These are phyloP conservation scores for Nannochloropsis limnetica DNA, from an alignment of 352 stramenopile genomes.

Conservation along the genomic window DNA sequence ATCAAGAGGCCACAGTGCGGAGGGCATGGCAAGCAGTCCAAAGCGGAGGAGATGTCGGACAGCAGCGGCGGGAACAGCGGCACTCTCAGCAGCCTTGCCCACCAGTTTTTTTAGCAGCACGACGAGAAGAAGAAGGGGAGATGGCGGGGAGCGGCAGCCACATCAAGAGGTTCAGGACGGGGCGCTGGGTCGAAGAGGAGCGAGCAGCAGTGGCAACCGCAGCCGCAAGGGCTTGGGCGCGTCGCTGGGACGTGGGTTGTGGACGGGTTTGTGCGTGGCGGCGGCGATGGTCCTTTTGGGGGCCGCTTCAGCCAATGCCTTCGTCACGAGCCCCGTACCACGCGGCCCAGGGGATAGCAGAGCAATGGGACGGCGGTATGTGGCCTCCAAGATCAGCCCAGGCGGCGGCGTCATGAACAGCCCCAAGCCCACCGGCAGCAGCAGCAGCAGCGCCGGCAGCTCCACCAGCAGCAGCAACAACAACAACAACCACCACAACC, in stretches of 20 bases:
- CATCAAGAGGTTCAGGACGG: conserved; percentile 8
- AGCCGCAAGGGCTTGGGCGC: neutral
- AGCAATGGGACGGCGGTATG: neutral
- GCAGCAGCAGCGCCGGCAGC: neutral
- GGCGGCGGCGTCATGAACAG: neutral
- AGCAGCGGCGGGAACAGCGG: neutral
- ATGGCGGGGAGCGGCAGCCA: neutral
- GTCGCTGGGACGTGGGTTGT: neutral
- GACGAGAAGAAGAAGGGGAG: conserved; percentile 16
- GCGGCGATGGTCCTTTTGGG: neutral
- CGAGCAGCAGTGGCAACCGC: too few relatives aligned
- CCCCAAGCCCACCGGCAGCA: neutral
- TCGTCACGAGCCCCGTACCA: neutral
- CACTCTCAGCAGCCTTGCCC: neutral
- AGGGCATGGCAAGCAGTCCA: neutral
- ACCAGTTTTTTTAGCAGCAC: neutral
- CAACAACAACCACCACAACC: neutral
- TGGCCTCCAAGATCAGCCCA: conserved; percentile 1
- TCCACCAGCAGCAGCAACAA: neutral
- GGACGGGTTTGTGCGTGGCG: neutral
- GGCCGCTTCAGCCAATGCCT: neutral
- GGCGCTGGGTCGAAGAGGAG: neutral
- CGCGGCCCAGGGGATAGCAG: neutral
- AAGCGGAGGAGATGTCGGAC: neutral
- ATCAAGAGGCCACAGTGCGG: neutral